Base-by-base conservation (phyloP, 2,329 filamentous ascomycete genomes). In the Aureobasidium sp. region DNA sequence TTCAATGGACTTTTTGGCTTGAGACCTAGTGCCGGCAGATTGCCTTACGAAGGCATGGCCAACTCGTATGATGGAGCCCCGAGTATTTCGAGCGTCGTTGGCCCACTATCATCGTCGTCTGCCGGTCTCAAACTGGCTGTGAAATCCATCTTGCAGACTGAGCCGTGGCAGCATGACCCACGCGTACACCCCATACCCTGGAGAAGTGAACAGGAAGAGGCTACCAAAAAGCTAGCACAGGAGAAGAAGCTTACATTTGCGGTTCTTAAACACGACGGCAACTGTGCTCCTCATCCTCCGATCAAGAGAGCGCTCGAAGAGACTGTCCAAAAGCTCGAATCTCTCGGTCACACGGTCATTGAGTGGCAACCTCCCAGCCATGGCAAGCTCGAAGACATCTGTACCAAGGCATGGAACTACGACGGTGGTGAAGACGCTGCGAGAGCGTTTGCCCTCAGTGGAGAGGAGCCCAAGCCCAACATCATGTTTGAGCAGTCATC, bases 121-220 rank as follows among this genome's bases (percentile, higher is more conserved):
- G 75, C 77, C 1, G 80, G 79, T 0, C 66, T 88, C 13, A 78
- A 78, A 40, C 70, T 89, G 3, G 67, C 84, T 2, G 76, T 84
- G 1, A 79, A 83, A 65, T 73, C 79, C 0, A 68, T 89, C 1
- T 72, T 90, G 1, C 75, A 74, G 13, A 78, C 78, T 33, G 66
- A 82, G 57, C 87, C 87, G 0, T 90, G 87, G 87, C 71, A 83
- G 1, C 73, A 81, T 64, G 87, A 90, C 68, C 86, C 87, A 0
- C 73, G 84, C 0, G 84, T 86, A 0, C 72, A 84, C 42, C 83
- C 87, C 21, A 75, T 90, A 0, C 86, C 86, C 0, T 90, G 85
- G 81, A 78, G 85, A 2, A 71, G 79, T 25, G 75, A 81, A 3
- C 67, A 71, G 15, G 69, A 74, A 31, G 68, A 73, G 31, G 60